A percentile compares a stretch with the other conserved stretches of the same genome.
phyloP scores from a whole-genome alignment of 2,329 filamentous ascomycete genomes.

The Xylariaceae sp. region DNA sequence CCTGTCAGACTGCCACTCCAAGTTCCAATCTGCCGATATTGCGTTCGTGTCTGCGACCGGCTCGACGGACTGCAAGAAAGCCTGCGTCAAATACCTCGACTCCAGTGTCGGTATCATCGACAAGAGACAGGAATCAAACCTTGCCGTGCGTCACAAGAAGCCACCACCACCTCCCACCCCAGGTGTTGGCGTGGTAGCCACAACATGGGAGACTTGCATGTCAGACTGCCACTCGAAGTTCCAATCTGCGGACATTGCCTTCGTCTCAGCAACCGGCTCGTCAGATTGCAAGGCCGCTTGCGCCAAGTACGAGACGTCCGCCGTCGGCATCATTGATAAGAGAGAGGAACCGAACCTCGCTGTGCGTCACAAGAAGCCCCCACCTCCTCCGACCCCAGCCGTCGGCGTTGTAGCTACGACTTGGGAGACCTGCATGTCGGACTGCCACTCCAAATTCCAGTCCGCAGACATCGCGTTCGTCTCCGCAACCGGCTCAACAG shows the following conservation, averaged over 20 bases:
- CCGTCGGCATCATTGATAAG: constrained; percentile 3
- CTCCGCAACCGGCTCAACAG: neutral
- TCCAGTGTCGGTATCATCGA: neutral
- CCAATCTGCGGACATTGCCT: constrained; percentile 1
- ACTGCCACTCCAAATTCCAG: constrained; percentile 1
- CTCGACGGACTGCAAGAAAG: neutral
- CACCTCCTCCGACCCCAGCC: neutral
- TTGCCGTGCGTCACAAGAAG: neutral
- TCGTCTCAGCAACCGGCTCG: neutral
- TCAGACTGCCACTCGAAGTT: neutral
- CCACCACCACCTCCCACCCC: neutral
- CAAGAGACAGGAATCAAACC: constrained; percentile 1
- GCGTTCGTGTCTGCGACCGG: neutral
- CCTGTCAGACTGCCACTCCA: constrained; percentile 1
- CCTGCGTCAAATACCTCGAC: neutral
- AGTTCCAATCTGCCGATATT: neutral
- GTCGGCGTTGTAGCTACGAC: neutral
- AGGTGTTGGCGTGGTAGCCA: neutral
- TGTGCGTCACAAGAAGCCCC: neutral
- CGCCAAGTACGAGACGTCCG: neutral
- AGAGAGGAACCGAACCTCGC: neutral
- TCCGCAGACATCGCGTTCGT: constrained; percentile 1
- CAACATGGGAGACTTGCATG: constrained; percentile 5
- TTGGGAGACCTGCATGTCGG: constrained; percentile 8
- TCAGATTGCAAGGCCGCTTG: neutral